These are phyloP conservation scores for Ophiocordyceps camponoti-leonardi DNA, from an alignment of 2,329 filamentous ascomycete species.

Conservation along the genomic window DNA sequence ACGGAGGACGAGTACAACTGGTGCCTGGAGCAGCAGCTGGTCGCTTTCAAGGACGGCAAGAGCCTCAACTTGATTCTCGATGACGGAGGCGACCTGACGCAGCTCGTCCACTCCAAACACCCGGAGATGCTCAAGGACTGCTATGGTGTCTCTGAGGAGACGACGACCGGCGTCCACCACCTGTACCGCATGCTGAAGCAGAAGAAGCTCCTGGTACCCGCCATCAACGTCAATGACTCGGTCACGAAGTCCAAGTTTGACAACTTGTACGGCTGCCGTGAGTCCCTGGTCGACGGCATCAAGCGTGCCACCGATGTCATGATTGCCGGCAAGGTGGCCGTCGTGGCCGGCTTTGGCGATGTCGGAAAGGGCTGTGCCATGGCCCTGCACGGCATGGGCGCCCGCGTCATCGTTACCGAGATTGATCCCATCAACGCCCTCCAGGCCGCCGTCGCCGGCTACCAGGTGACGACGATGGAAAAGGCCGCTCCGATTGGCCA, in stretches of 20 bases:
- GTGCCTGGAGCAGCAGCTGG: slow-evolving; percentile 97
- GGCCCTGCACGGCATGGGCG: slow-evolving; percentile 93
- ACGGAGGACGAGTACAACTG: slow-evolving; percentile 99
- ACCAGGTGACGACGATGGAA: slow-evolving; percentile 95
- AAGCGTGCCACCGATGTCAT: slow-evolving; percentile 99
- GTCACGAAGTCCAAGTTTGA: slow-evolving; percentile 99
- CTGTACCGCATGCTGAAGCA: slow-evolving; percentile 97
- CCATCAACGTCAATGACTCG: slow-evolving; percentile 99
- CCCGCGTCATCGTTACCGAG: slow-evolving; percentile 90
- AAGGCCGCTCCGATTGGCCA: slow-evolving; percentile 78
- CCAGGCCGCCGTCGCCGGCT: slow-evolving; percentile 93
- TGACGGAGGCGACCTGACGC: slow-evolving; percentile 92
- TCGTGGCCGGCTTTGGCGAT: slow-evolving; percentile 96
- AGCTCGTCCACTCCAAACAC: slow-evolving; percentile 95
- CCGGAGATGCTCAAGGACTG: slow-evolving; percentile 96
- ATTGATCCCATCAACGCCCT: slow-evolving; percentile 99
- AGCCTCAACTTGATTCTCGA: slow-evolving; percentile 98
- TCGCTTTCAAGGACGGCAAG: slow-evolving; percentile 92
- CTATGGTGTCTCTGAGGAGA: slow-evolving; percentile 98
- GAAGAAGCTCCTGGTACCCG: slow-evolving; percentile 72
- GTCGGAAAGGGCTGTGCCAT: slow-evolving; percentile 97
- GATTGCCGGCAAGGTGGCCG: slow-evolving; percentile 97
- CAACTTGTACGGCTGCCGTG: slow-evolving; percentile 98
- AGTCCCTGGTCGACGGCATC: slow-evolving; percentile 97
- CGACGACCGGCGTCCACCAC: slow-evolving; percentile 98